Base-by-base conservation (phyloP, 345 rosid genomes). In the Lagerstroemia speciosa region DNA sequence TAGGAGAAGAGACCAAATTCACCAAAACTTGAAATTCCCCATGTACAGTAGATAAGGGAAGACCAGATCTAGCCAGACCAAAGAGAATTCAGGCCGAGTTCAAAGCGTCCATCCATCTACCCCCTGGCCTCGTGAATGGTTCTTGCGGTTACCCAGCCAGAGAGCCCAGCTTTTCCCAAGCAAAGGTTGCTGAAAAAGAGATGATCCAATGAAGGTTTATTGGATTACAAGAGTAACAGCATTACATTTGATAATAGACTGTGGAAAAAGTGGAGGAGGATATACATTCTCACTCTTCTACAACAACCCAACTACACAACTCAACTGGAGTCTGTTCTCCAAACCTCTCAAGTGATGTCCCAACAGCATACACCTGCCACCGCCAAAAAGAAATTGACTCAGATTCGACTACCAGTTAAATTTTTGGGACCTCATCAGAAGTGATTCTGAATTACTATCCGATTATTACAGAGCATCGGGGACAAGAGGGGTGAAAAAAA, bases 331-430 rank as follows among this genome's bases (percentile, higher is more conserved):
- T 70, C 94, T 87, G 81, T 85, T 90, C 81, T 93, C 98, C 88
- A 93, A 78, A 69, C 97, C 93, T 89, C 97, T 83, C 73, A 90
- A 78, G 80, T 93, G 97, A 83, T 90, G 97, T 75, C 97, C 98
- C 77, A 93, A 55, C 67, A 93, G 69, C 97, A 93, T 93, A 72
- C 98, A 93, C 98, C 97, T 93, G 85, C 76, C 62, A 73, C 62
- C 69, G 69, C 30, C 41, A 33, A 6, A 36, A 36, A 17, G 26
- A 32, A 32, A 27, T 45, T 31, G 4, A 14, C 15, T 26, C 33
- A 70, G 41, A 30, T 62, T n/a, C 12, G 22, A 45, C 9, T 22
- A 19, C 15, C 30, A n/a, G 26, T 22, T 46, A 7, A 67, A 26
- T 19, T 15, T 5, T 2, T 2, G 24, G 32, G 11, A 8, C 3